These are phyloP conservation scores for Amanita phalloides DNA, from an alignment of 768 basidiomycete genomes.

Conservation along the genomic window DNA sequence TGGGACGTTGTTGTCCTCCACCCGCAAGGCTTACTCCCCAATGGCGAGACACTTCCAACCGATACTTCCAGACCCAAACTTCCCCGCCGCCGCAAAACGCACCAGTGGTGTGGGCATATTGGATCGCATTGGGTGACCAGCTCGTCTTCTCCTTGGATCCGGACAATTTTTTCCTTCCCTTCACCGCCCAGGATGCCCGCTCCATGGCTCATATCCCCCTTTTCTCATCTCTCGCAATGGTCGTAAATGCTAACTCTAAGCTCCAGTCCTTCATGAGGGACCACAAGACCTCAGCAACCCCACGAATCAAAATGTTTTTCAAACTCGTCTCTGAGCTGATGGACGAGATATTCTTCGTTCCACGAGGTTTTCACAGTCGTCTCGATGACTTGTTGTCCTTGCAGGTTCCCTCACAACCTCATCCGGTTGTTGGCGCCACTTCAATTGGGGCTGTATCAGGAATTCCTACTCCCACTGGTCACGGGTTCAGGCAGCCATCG, in stretches of 20 bases:
- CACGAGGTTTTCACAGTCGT: too few relatives aligned
- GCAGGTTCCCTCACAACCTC: not conserved
- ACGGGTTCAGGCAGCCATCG: not conserved
- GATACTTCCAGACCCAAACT: slow-evolving; percentile 1
- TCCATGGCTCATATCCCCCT: slow-evolving; percentile 1
- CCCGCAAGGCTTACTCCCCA: slow-evolving; percentile 7
- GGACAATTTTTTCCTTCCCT: slow-evolving; percentile 1
- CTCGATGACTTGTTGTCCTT: not conserved
- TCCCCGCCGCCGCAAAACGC: not conserved
- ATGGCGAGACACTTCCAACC: slow-evolving; percentile 6
- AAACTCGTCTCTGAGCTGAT: slow-evolving; percentile 7
- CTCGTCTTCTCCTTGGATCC: slow-evolving; percentile 4
- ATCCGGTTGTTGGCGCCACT: not conserved
- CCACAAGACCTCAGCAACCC: slow-evolving; percentile 3
- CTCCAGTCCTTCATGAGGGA: slow-evolving; percentile 2
- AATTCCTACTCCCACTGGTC: not conserved
- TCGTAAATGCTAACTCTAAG: slow-evolving; percentile 7
- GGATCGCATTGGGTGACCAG: slow-evolving; percentile 6
- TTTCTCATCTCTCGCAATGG: slow-evolving; percentile 8
- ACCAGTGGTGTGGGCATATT: slow-evolving; percentile 6
- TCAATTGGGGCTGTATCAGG: not conserved
- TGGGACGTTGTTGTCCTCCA: slow-evolving; percentile 8
- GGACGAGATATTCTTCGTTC: slow-evolving; percentile 7
- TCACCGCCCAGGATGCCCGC: slow-evolving; percentile 3
- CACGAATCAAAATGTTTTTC: slow-evolving; percentile 4